phyloP scores from a whole-genome alignment of 306 rosid genomes.

The Senna tora region DNA sequence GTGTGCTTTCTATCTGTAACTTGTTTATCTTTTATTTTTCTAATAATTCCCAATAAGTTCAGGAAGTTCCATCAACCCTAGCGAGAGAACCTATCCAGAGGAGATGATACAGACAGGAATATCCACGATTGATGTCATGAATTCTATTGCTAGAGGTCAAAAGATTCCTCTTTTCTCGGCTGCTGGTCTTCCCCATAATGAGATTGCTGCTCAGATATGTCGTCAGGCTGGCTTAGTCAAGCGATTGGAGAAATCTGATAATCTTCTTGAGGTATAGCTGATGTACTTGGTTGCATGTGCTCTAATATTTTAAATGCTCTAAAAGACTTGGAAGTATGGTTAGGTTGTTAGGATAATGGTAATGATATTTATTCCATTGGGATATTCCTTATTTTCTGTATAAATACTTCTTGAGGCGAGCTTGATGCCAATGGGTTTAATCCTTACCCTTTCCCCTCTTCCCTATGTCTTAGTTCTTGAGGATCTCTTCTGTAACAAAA shows the following conservation, averaged over 20 bases:
- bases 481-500: background rate
- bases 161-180: constrained; percentile 98
- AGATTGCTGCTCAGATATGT: constrained; percentile 99
- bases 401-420: background rate
- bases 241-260: constrained; percentile 87
- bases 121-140: constrained; percentile 99
- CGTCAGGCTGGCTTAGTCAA: constrained; percentile 99
- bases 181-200: constrained; percentile 99
- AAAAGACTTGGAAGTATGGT: constrained; percentile 14
- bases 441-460: background rate
- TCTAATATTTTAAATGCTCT: constrained; percentile 28
- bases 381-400: constrained; percentile 20
- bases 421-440: background rate
- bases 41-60: constrained; percentile 34
- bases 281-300: constrained; percentile 12
- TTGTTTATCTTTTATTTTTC: constrained; percentile 17
- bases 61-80: constrained; percentile 99
- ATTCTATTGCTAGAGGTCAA: constrained; percentile 99
- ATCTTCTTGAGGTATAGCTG: constrained; percentile 84
- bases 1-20: constrained; percentile 9
- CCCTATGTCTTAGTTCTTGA: background rate
- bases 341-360: constrained; percentile 9
- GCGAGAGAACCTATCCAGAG: constrained; percentile 99
- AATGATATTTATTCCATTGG: constrained; percentile 8
- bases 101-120: constrained; percentile 99